phyloP scores from a whole-genome alignment of 2,329 filamentous ascomycete genomes.

The Beauveria bassiana region DNA sequence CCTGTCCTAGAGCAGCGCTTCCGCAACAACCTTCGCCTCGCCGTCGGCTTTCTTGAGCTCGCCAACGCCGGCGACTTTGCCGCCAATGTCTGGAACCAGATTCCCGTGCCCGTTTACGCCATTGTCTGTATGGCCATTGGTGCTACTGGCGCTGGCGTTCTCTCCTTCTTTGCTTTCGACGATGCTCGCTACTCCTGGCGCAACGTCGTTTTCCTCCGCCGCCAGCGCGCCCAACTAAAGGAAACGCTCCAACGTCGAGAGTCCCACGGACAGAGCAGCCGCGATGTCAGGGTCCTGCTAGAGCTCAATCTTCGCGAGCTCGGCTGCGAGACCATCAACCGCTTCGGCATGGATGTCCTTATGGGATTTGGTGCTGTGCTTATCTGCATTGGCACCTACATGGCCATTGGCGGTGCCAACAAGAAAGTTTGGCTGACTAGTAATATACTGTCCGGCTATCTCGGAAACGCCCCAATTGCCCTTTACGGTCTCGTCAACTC shows the following conservation, averaged over 20 bases:
- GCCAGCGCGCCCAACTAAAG: slow-evolving; percentile 30
- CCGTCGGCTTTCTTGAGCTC: slow-evolving; percentile 44
- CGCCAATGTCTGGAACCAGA: slow-evolving; percentile 48
- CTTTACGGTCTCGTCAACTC: slow-evolving; percentile 41
- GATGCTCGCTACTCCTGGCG: slow-evolving; percentile 35
- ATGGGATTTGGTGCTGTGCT: slow-evolving; percentile 42
- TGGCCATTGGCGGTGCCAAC: slow-evolving; percentile 45
- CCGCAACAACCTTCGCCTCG: slow-evolving; percentile 23
- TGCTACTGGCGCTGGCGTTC: slow-evolving; percentile 35
- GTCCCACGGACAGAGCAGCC: background rate
- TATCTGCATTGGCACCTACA: slow-evolving; percentile 42
- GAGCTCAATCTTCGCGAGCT: slow-evolving; percentile 41
- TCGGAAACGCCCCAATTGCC: slow-evolving; percentile 44
- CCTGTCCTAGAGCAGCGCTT: slow-evolving; percentile 15
- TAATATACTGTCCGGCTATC: slow-evolving; percentile 47
- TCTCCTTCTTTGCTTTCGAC: slow-evolving; percentile 36
- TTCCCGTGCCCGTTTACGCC: slow-evolving; percentile 41
- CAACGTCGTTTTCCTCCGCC: slow-evolving; percentile 38
- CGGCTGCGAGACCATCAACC: slow-evolving; percentile 42
- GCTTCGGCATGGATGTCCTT: slow-evolving; percentile 41
- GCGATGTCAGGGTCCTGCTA: slow-evolving; percentile 29
- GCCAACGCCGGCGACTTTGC: slow-evolving; percentile 50
- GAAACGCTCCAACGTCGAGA: slow-evolving; percentile 13
- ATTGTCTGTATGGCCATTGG: slow-evolving; percentile 45
- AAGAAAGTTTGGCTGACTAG: slow-evolving; percentile 33